Evolutionary conservation across 441 rosid genomes (phyloP).

Genomic region (Populus hybrid): DNA sequence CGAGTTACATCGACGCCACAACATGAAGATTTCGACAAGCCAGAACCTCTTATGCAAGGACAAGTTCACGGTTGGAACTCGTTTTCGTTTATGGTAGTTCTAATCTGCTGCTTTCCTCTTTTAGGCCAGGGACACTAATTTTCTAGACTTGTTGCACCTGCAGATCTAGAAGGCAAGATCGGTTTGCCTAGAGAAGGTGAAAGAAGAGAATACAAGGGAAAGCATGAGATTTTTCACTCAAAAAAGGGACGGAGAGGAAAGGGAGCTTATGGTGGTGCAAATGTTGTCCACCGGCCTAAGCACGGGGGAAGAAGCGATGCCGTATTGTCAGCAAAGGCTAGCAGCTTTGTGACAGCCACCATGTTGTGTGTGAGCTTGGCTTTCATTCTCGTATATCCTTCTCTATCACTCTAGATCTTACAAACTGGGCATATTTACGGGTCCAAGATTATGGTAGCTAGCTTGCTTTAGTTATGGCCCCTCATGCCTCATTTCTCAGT

Average conservation of each 20-base stretch:
- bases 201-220: background rate
- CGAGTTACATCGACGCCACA: background rate
- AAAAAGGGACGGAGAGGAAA: slow-evolving; percentile 17
- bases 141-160: background rate
- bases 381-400: slow-evolving; percentile 5
- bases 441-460: background rate
- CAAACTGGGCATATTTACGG: background rate
- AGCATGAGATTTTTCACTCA: background rate
- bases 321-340: slow-evolving; percentile 7
- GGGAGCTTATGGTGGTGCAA: slow-evolving; percentile 32
- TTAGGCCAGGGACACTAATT: background rate
- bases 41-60: slow-evolving; percentile 14
- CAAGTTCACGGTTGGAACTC: slow-evolving; percentile 19
- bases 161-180: slow-evolving; percentile 15
- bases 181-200: background rate
- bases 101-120: background rate
- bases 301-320: slow-evolving; percentile 12
- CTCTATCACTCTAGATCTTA: background rate
- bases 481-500: background rate
- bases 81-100: background rate
- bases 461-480: background rate
- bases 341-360: slow-evolving; percentile 7
- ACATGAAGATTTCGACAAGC: slow-evolving; percentile 9
- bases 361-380: slow-evolving; percentile 10
- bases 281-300: slow-evolving; percentile 19